Evolutionary conservation across 2,329 filamentous ascomycete genomes (phyloP).

Genomic region (Alternaria metachromatica): DNA sequence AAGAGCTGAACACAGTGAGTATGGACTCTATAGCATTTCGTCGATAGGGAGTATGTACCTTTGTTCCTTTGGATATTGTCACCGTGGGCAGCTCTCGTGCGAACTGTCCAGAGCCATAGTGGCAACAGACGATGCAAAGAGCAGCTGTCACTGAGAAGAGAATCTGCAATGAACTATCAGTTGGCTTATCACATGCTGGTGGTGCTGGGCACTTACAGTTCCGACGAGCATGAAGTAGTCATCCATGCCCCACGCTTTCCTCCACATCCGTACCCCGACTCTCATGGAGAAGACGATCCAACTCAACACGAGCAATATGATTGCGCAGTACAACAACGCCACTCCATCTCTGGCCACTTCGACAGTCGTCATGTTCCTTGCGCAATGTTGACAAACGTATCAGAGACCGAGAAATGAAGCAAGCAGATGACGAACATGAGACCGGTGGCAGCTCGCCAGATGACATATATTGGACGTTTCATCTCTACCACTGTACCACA

Average conservation of each 20-base stretch:
- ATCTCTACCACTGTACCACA: background rate
- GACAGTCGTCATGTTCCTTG: slow-evolving; percentile 20
- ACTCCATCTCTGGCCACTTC: slow-evolving; percentile 25
- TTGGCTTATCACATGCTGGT: background rate
- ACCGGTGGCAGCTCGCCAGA: background rate
- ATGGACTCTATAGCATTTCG: background rate
- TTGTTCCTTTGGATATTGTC: slow-evolving; percentile 21
- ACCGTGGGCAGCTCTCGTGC: slow-evolving; percentile 12
- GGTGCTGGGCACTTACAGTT: slow-evolving; percentile 16
- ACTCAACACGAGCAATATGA: slow-evolving; percentile 22
- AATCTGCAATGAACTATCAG: slow-evolving; percentile 9
- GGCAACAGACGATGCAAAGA: slow-evolving; percentile 27
- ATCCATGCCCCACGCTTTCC: slow-evolving; percentile 20
- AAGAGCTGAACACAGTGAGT: slow-evolving; percentile 15
- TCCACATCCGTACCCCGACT: slow-evolving; percentile 23
- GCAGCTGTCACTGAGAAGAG: slow-evolving; percentile 26
- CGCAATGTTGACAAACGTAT: background rate
- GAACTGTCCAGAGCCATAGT: slow-evolving; percentile 27
- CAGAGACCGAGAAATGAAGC: background rate
- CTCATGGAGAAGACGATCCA: slow-evolving; percentile 29
- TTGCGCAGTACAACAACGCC: slow-evolving; percentile 22
- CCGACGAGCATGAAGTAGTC: slow-evolving; percentile 27
- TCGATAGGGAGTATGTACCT: slow-evolving; percentile 7
- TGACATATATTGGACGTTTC: slow-evolving; percentile 1
- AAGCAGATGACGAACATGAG: background rate